These are phyloP conservation scores for Tricholoma bakamatsutake DNA, from an alignment of 768 basidiomycete species.

Conservation along the genomic window DNA sequence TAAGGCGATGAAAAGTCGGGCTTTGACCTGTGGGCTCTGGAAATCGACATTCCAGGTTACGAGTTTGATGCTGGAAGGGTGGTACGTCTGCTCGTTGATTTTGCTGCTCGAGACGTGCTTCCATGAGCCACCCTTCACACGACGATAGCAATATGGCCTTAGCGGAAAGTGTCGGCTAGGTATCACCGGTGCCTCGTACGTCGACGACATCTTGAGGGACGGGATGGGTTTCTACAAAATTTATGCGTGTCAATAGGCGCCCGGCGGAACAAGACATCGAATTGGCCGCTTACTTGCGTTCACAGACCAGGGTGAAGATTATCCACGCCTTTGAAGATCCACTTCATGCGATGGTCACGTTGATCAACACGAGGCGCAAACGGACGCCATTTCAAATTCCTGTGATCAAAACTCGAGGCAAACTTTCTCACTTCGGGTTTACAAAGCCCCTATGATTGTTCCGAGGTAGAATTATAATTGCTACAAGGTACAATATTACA, in stretches of 20 bases:
- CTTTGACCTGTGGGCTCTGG: slow-evolving; percentile 24
- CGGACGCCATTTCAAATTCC: slow-evolving; percentile 3
- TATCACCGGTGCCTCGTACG: neutral
- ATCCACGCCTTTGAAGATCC: slow-evolving; percentile 15
- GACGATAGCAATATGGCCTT: slow-evolving; percentile 36
- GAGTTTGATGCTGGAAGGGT: slow-evolving; percentile 38
- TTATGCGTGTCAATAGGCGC: slow-evolving; percentile 7
- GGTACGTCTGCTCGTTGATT: slow-evolving; percentile 16
- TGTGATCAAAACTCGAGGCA: slow-evolving; percentile 10
- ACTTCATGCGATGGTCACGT: neutral
- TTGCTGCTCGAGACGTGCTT: slow-evolving; percentile 37
- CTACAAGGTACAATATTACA: slow-evolving; percentile 25
- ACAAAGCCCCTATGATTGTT: slow-evolving; percentile 2
- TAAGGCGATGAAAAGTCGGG: slow-evolving; percentile 44
- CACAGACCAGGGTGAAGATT: slow-evolving; percentile 3
- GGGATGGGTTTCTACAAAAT: slow-evolving; percentile 22
- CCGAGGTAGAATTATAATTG: slow-evolving; percentile 1
- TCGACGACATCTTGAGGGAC: neutral
- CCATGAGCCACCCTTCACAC: slow-evolving; percentile 33
- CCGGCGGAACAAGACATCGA: slow-evolving; percentile 1
- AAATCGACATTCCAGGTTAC: slow-evolving; percentile 75
- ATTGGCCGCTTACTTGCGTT: neutral
- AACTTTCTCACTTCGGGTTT: neutral
- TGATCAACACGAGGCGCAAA: slow-evolving; percentile 24
- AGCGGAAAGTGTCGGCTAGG: neutral